Evolutionary conservation across 1,284 basidiomycete species (phyloP).

Genomic region (Mrakiaceae sp.): DNA sequence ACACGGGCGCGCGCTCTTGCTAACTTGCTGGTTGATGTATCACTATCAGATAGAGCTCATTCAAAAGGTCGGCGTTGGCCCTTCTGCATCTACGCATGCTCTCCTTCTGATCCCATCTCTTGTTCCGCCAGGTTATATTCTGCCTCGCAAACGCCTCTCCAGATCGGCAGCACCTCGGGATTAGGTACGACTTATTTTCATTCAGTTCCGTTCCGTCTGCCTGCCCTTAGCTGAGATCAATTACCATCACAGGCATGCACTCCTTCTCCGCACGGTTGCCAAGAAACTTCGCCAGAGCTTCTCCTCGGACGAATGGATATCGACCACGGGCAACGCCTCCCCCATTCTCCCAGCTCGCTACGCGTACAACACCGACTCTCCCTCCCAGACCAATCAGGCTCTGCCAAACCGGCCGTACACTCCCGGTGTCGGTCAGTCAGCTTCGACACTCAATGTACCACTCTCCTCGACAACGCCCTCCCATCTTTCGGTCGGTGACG

Average conservation of each 20-base stretch:
- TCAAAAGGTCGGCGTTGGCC: constrained; percentile 3
- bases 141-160: constrained; percentile 12
- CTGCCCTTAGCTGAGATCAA: neutral
- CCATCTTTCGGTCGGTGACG: neutral
- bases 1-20: too few species aligned
- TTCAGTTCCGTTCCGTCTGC: neutral
- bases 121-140: neutral
- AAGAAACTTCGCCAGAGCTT: constrained; percentile 7
- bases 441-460: neutral
- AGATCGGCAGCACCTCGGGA: constrained; percentile 10
- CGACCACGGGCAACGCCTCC: constrained; percentile 2
- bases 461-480: neutral
- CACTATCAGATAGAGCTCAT: constrained; percentile 1
- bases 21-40: too few species aligned
- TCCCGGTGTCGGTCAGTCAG: neutral
- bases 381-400: neutral
- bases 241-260: neutral
- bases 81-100: neutral
- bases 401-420: neutral
- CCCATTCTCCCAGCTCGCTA: neutral
- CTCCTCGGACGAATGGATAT: constrained; percentile 6
- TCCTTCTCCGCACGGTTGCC: constrained; percentile 12
- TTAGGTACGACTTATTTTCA: neutral
- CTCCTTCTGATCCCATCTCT: neutral
- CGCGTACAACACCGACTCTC: neutral